Base-by-base conservation (phyloP, 2,329 filamentous ascomycete genomes). In the Ambrosiella xylebori region DNA sequence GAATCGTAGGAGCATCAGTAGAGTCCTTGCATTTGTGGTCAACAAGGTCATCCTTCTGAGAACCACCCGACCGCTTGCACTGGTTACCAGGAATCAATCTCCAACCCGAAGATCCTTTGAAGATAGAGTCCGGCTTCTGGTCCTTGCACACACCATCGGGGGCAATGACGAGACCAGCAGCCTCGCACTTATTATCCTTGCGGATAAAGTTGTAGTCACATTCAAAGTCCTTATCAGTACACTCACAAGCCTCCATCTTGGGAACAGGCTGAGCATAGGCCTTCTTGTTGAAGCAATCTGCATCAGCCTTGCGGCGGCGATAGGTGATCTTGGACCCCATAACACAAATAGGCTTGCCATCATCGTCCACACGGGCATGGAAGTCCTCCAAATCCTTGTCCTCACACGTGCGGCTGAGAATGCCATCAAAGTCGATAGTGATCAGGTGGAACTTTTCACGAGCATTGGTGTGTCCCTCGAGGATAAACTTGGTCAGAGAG, bases 251-350 rank as follows among this genome's bases (percentile, higher is more conserved):
- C 64, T 88, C 80, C 36, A 79, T 84, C 61, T 83, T 74, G 1
- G 85, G 80, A 39, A 79, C 71, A 0, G 86, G 82, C 62, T 93
- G 86, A 66, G 88, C 82, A 72, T 95, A 96, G 57, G 91, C 81
- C 61, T 86, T 77, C 64, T 87, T 86, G 64, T 97, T 77, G 68
- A 96, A 95, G 70, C 94, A 98, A 61, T 95, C 81, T 15, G 86
- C 85, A 64, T 87, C 79, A 67, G 88, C 85, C 74, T 94, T 97
- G 64, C 93, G 83, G 62, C 93, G 82, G 57, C 75, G 78, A 70
- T 86, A 98, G 62, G 80, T 88, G 67, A 97, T 91, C 65, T 84
- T 95, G 68, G 95, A 90, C 17, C 93, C 93, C 91, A 98, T 97
- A 63, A 98, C 75, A 68, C 93, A 98, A 55, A 83, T 87, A 1